These are phyloP conservation scores for Durio zibethinus DNA, from an alignment of 345 rosid genomes.

Conservation along the genomic window DNA sequence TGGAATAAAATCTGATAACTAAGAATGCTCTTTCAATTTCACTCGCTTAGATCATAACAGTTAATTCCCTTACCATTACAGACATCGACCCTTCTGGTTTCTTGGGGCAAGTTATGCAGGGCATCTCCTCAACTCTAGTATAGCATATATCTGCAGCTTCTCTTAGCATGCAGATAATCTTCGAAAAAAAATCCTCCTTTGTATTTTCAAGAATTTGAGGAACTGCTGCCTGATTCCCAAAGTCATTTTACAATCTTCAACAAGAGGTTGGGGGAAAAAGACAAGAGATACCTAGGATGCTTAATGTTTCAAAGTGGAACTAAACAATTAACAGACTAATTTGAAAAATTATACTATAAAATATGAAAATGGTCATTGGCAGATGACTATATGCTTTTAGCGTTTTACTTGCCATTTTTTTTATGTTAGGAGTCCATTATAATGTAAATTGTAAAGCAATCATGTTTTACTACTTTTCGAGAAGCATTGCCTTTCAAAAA, in stretches of 20 bases:
- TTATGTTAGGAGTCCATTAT: too few species aligned
- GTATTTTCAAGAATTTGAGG: conserved; percentile 63
- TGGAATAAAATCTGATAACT: conserved; percentile 15
- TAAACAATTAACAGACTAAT: too few species aligned
- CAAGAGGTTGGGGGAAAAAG: neutral
- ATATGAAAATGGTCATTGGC: too few species aligned
- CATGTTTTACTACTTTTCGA: too few species aligned
- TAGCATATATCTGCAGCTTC: conserved; percentile 49
- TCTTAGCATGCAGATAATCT: conserved; percentile 36
- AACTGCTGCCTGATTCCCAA: conserved; percentile 52
- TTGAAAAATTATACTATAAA: too few species aligned
- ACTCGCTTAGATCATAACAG: neutral
- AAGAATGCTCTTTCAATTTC: neutral
- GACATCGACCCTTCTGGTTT: conserved; percentile 74
- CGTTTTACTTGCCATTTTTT: too few species aligned
- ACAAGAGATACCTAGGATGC: neutral
- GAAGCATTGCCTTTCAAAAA: too few species aligned
- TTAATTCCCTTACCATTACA: conserved; percentile 44
- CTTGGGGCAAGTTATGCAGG: conserved; percentile 50
- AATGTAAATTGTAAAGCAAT: too few species aligned
- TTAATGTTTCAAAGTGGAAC: neutral
- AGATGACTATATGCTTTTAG: too few species aligned
- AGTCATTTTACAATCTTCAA: neutral
- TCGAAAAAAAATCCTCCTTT: conserved; percentile 55
- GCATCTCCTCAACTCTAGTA: conserved; percentile 50